These are phyloP conservation scores for Quercus alba DNA, from an alignment of 306 rosid genomes.

Conservation along the genomic window DNA sequence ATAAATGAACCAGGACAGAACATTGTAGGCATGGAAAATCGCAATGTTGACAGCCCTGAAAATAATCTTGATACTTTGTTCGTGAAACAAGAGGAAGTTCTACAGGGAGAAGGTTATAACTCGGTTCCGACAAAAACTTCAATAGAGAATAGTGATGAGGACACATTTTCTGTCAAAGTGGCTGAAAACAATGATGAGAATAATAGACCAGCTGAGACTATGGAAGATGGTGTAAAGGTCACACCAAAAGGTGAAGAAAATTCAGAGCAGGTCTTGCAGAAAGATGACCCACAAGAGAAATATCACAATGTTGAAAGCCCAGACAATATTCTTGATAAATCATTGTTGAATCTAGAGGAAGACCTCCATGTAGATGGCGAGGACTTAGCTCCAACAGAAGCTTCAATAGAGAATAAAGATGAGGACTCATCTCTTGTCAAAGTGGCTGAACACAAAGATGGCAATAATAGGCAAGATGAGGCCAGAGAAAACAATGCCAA, in stretches of 20 bases:
- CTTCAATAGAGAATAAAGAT: not conserved
- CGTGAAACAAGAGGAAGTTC: not conserved
- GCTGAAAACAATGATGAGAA: not conserved
- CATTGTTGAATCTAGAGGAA: conserved; percentile 14
- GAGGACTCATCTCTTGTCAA: not conserved
- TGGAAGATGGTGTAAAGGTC: not conserved
- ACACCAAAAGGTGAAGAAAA: not conserved
- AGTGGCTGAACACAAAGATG: not conserved
- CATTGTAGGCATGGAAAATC: conserved; percentile 13
- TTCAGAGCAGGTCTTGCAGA: not conserved
- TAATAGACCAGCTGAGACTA: not conserved
- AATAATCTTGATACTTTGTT: not conserved
- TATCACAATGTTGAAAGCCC: conserved; percentile 1
- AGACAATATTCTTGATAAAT: conserved; percentile 2
- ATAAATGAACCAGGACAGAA: conserved; percentile 21
- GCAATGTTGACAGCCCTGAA: not conserved
- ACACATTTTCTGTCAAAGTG: not conserved
- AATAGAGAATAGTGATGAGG: not conserved
- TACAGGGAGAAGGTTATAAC: not conserved
- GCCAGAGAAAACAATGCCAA: not conserved
- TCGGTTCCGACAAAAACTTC: not conserved
- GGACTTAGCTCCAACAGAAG: not conserved
- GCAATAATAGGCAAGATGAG: not conserved
- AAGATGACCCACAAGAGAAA: conserved; percentile 9
- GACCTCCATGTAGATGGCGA: not conserved